These are phyloP conservation scores for Podospora comata DNA, from an alignment of 495 filamentous ascomycete species.

Conservation along the genomic window DNA sequence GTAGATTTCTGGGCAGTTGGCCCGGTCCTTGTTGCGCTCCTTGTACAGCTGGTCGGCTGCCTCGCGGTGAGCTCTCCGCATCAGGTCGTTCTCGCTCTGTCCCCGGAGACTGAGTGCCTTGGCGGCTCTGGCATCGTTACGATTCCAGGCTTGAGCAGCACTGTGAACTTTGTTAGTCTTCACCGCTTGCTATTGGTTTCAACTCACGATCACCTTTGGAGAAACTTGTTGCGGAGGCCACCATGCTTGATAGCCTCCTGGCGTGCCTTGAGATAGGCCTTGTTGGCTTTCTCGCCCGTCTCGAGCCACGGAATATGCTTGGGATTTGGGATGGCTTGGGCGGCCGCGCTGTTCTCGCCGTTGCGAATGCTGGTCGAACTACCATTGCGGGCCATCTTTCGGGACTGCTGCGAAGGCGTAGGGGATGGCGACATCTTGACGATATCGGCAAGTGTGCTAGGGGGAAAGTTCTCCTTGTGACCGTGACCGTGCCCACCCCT, in stretches of 20 bases:
- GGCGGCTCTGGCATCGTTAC: constrained; percentile 92
- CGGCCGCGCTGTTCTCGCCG: constrained; percentile 76
- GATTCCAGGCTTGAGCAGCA: constrained; percentile 99
- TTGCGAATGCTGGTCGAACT: constrained; percentile 53
- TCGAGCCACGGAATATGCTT: constrained; percentile 97
- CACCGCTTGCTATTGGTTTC: not conserved
- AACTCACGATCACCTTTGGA: constrained; percentile 67
- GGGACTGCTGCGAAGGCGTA: constrained; percentile 47
- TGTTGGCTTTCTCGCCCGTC: constrained; percentile 86
- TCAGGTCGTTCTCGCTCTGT: constrained; percentile 92
- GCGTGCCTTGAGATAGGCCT: constrained; percentile 88
- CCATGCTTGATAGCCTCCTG: constrained; percentile 96
- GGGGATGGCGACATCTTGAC: constrained; percentile 91
- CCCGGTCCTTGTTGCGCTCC: constrained; percentile 78
- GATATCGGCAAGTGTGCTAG: constrained; percentile 88
- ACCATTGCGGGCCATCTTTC: constrained; percentile 51
- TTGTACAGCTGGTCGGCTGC: constrained; percentile 90
- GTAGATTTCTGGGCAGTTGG: constrained; percentile 68
- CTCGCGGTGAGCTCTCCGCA: constrained; percentile 95
- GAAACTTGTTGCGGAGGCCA: constrained; percentile 90
- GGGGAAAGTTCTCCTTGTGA: constrained; percentile 63
- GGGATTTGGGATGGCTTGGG: constrained; percentile 77
- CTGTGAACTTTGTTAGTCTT: constrained; percentile 46
- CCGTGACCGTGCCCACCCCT: constrained; percentile 71
- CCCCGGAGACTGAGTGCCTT: constrained; percentile 92